Percentiles rank a stretch among this genome's conserved stretches.
These are phyloP conservation scores for Yamadazyma membranifaciens DNA, from an alignment of 1,139 yeast species.

Conservation along the genomic window DNA sequence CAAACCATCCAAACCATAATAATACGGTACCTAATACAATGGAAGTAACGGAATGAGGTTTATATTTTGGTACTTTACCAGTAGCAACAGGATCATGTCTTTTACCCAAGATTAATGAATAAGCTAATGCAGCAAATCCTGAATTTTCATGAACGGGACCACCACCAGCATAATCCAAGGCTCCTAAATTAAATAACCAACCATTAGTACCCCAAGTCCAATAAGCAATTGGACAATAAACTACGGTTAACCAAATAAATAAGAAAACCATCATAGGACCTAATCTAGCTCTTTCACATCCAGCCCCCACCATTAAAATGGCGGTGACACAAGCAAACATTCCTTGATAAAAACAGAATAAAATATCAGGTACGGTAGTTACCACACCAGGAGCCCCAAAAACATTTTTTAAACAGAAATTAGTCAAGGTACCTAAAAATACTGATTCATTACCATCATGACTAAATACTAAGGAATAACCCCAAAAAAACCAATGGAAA, in stretches of 20 bases:
- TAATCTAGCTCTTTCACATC: slow-evolving; percentile 94
- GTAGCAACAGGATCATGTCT: slow-evolving; percentile 79
- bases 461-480: slow-evolving; percentile 84
- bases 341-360: slow-evolving; percentile 89
- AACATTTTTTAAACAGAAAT: slow-evolving; percentile 76
- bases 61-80: slow-evolving; percentile 76
- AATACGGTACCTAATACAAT: slow-evolving; percentile 93
- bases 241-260: slow-evolving; percentile 93
- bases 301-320: slow-evolving; percentile 93
- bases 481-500: slow-evolving; percentile 98
- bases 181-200: slow-evolving; percentile 81
- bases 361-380: slow-evolving; percentile 73
- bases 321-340: slow-evolving; percentile 95
- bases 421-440: slow-evolving; percentile 76
- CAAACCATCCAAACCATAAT: slow-evolving; percentile 98
- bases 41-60: slow-evolving; percentile 86
- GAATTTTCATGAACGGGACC: slow-evolving; percentile 96
- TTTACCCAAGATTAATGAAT: slow-evolving; percentile 87
- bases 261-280: slow-evolving; percentile 95
- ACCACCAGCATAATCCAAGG: slow-evolving; percentile 96
- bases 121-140: slow-evolving; percentile 93
- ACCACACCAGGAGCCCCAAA: slow-evolving; percentile 79
- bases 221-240: slow-evolving; percentile 90
- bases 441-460: slow-evolving; percentile 56
- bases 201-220: slow-evolving; percentile 97